phyloP scores from a whole-genome alignment of 208 protist genomes.

The Angomonas deanei region DNA sequence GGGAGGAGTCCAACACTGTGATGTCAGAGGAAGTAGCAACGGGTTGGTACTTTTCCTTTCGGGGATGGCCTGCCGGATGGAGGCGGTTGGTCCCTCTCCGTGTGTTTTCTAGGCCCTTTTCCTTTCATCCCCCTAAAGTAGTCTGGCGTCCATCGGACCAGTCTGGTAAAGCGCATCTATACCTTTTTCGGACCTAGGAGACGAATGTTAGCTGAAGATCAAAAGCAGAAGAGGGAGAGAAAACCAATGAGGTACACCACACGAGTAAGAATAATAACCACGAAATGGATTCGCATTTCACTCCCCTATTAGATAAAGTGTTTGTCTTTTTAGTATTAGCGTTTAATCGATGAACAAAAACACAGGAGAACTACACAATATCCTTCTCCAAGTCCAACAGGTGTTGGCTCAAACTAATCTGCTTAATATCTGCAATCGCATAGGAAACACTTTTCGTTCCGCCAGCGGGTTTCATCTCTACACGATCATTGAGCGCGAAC shows the following conservation, averaged over 20 bases:
- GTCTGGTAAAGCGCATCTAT: background rate
- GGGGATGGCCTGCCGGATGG: background rate
- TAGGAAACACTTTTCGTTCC: slow-evolving; percentile 21
- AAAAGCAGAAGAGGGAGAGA: background rate
- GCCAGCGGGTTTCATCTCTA: slow-evolving; percentile 63
- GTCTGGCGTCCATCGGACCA: background rate
- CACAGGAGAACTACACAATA: slow-evolving; percentile 10
- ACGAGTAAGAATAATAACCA: background rate
- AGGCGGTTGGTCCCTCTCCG: background rate
- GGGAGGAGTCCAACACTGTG: background rate
- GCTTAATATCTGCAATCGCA: slow-evolving; percentile 48
- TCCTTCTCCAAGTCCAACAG: slow-evolving; percentile 48
- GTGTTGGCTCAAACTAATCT: slow-evolving; percentile 61
- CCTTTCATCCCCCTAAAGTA: background rate
- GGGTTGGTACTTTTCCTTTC: background rate
- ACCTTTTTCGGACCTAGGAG: too few relatives aligned
- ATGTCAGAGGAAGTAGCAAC: background rate
- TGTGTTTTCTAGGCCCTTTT: background rate
- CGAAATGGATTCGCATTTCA: background rate
- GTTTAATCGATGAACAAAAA: background rate
- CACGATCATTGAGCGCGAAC: slow-evolving; percentile 36
- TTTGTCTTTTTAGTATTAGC: background rate
- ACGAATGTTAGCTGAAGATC: too few relatives aligned
- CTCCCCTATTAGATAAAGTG: background rate
- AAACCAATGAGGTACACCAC: background rate